These are phyloP conservation scores for Quercus gilva DNA, from an alignment of 306 rosid species.

Conservation along the genomic window DNA sequence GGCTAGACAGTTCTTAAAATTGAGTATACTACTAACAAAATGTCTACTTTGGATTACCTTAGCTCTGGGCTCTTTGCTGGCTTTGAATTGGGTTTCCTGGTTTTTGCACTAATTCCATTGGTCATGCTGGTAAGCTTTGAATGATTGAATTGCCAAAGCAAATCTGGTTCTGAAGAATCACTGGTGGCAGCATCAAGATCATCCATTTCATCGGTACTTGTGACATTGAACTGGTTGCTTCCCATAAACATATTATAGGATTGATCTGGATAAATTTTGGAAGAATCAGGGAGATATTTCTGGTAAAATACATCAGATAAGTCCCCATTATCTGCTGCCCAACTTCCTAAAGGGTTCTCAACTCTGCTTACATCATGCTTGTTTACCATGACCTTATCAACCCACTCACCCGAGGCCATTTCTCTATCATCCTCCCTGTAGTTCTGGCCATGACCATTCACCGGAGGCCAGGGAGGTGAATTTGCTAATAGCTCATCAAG, in stretches of 20 bases:
- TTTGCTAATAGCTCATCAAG: conserved; percentile 72
- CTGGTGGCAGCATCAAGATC: conserved; percentile 92
- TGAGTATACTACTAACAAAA: neutral
- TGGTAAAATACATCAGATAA: conserved; percentile 70
- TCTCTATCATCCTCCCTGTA: conserved; percentile 75
- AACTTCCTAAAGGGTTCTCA: conserved; percentile 58
- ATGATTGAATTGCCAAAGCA: conserved; percentile 89
- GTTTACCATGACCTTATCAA: conserved; percentile 98
- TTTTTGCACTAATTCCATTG: conserved; percentile 53
- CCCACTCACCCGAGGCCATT: conserved; percentile 74
- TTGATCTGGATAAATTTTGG: conserved; percentile 59
- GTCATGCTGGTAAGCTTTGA: conserved; percentile 49
- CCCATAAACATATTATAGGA: conserved; percentile 63
- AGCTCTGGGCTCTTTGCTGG: conserved; percentile 58
- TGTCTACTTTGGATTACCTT: conserved; percentile 47
- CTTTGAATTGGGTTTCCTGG: conserved; percentile 45
- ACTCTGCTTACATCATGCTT: conserved; percentile 62
- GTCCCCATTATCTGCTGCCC: conserved; percentile 72
- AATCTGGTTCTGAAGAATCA: conserved; percentile 90
- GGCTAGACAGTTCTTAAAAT: neutral
- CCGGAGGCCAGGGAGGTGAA: conserved; percentile 95
- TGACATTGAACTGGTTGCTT: conserved; percentile 50
- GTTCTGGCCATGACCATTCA: conserved; percentile 56
- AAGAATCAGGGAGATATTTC: conserved; percentile 82
- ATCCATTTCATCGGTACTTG: conserved; percentile 70